These are phyloP conservation scores for Aspergillus sp. DNA, from an alignment of 2,329 filamentous ascomycete genomes.

Conservation along the genomic window DNA sequence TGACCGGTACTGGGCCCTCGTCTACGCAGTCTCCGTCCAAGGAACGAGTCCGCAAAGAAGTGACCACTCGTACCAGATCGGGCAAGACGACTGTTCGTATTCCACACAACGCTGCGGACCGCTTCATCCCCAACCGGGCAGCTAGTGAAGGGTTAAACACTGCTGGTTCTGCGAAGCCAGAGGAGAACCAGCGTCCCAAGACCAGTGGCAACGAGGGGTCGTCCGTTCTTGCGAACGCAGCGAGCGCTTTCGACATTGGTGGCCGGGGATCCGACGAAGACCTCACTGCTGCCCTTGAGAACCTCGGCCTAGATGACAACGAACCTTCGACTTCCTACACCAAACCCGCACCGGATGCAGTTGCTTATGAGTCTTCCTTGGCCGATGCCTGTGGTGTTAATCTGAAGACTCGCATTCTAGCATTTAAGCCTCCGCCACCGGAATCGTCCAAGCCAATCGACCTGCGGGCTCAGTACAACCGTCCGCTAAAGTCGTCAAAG, in stretches of 20 bases:
- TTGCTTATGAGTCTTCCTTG: conserved; percentile 88
- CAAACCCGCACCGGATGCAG: conserved; percentile 79
- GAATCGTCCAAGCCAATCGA: conserved; percentile 99
- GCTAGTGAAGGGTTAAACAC: conserved; percentile 87
- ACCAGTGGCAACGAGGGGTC: conserved; percentile 69
- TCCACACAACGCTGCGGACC: conserved; percentile 71
- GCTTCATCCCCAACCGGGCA: conserved; percentile 92
- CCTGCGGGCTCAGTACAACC: conserved; percentile 95
- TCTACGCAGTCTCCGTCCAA: conserved; percentile 57
- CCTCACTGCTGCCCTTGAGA: conserved; percentile 73
- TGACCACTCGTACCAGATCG: conserved; percentile 46
- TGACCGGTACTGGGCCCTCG: conserved; percentile 74
- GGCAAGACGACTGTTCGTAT: conserved; percentile 72
- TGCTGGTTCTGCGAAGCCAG: conserved; percentile 77
- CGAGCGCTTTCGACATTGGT: conserved; percentile 63
- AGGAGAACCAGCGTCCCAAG: conserved; percentile 73
- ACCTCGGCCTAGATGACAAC: conserved; percentile 72
- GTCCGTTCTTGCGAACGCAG: conserved; percentile 70
- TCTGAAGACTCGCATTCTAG: conserved; percentile 90
- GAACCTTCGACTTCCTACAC: conserved; percentile 64
- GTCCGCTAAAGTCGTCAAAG: conserved; percentile 77
- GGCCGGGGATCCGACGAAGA: conserved; percentile 67
- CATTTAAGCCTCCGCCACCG: conserved; percentile 97
- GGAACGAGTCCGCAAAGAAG: conserved; percentile 57
- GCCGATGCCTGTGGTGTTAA: conserved; percentile 89